Percentiles rank a stretch among this genome's conserved stretches.
phyloP scores from a whole-genome alignment of 2,329 filamentous ascomycete genomes.

The Trichoderma simmonsii region DNA sequence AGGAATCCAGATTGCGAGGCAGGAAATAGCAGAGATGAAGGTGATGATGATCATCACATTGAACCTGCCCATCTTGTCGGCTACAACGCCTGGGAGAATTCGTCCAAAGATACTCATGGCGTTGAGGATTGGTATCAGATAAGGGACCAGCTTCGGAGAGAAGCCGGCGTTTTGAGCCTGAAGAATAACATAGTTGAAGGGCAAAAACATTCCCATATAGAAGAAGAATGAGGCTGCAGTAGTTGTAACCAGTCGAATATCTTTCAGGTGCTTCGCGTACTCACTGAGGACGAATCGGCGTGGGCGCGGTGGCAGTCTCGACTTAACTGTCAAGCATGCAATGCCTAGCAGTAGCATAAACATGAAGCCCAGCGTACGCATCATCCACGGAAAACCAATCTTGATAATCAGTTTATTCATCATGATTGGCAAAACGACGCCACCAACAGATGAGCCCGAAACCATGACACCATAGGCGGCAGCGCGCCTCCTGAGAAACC shows the following conservation, averaged over 20 bases:
- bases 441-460: conserved; percentile 53
- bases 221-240: conserved; percentile 51
- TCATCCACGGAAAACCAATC: conserved; percentile 48
- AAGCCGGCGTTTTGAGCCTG: conserved; percentile 47
- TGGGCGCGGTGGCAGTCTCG: conserved; percentile 44
- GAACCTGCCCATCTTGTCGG: conserved; percentile 45
- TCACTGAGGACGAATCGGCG: conserved; percentile 44
- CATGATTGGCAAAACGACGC: conserved; percentile 60
- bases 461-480: conserved; percentile 53
- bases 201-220: conserved; percentile 53
- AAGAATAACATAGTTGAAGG: conserved; percentile 52
- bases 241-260: conserved; percentile 44
- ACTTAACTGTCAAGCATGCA: conserved; percentile 36
- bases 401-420: conserved; percentile 50
- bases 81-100: conserved; percentile 48
- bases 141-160: conserved; percentile 39
- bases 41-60: conserved; percentile 52
- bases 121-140: conserved; percentile 57
- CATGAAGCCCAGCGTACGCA: conserved; percentile 46
- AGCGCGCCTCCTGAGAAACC: conserved; percentile 52
- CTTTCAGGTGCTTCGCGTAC: conserved; percentile 46
- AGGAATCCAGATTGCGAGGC: conserved; percentile 48
- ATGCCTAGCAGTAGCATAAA: conserved; percentile 39
- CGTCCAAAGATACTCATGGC: conserved; percentile 51
- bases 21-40: conserved; percentile 45